Conservation (phyloP, 441 rosid genomes). For the Pelargonium hybrid region DNA sequence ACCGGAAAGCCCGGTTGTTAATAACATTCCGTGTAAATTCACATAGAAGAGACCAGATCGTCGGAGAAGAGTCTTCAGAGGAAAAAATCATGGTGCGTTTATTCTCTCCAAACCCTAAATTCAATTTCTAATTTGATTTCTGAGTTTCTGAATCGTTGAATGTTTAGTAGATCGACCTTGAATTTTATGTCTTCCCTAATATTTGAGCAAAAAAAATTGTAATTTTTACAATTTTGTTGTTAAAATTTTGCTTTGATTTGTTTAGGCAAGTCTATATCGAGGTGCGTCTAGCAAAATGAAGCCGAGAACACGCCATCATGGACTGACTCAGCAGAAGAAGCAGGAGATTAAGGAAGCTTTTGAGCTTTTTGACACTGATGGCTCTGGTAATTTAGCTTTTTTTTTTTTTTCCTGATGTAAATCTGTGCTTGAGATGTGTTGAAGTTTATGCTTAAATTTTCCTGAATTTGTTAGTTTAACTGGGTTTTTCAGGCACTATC, state of each 20-base stretch:
- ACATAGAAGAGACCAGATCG: background rate
- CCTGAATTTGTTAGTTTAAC: slow-evolving; percentile 9
- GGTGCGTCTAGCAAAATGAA: slow-evolving; percentile 54
- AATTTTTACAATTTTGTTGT: background rate
- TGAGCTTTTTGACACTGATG: slow-evolving; percentile 90
- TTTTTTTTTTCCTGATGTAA: background rate
- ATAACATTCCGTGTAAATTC: background rate
- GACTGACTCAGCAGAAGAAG: slow-evolving; percentile 49
- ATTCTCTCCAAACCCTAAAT: background rate
- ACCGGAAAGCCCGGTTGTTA: too few relatives aligned
- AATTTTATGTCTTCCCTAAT: background rate
- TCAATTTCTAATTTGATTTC: background rate
- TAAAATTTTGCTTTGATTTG: slow-evolving; percentile 1
- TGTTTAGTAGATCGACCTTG: background rate
- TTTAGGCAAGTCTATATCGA: slow-evolving; percentile 45
- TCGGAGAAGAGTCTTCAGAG: background rate
- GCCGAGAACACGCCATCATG: slow-evolving; percentile 57
- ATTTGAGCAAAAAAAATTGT: background rate
- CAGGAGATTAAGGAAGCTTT: slow-evolving; percentile 92
- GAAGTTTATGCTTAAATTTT: background rate
- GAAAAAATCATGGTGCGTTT: slow-evolving; percentile 19
- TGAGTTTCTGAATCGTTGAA: background rate
- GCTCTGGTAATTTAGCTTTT: slow-evolving; percentile 47
- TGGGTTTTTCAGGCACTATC: slow-evolving; percentile 55
- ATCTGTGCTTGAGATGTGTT: too few relatives aligned